phyloP scores from a whole-genome alignment of 192 early-diverging fungal species.

The Linnemannia exigua region DNA sequence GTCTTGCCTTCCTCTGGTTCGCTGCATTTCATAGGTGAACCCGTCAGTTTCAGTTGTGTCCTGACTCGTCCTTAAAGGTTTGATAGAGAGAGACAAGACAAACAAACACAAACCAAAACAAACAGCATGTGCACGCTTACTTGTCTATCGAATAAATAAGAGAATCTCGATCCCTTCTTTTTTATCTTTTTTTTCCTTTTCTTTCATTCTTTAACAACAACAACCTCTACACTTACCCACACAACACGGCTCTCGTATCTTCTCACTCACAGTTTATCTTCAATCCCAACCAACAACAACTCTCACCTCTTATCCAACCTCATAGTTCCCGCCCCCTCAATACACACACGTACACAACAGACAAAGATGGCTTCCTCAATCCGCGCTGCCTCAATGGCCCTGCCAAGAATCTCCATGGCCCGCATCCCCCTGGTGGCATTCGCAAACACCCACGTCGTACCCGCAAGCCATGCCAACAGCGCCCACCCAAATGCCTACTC shows the following conservation, averaged over 20 bases:
- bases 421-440: conserved; percentile 42
- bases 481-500: conserved; percentile 31
- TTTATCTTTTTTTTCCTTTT: neutral
- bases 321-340: neutral
- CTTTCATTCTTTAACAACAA: neutral
- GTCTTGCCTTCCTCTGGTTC: neutral
- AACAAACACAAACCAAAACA: no score
- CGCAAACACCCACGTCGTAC: conserved; percentile 16
- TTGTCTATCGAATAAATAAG: neutral
- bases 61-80: neutral
- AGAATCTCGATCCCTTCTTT: neutral
- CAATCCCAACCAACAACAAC: neutral
- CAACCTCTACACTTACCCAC: neutral
- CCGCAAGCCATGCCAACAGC: neutral
- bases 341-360: neutral
- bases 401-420: conserved; percentile 43
- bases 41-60: neutral
- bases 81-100: neutral
- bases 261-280: no score
- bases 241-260: neutral
- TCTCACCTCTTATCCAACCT: neutral
- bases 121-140: neutral
- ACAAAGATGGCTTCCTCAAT: conserved; percentile 19
- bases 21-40: neutral
- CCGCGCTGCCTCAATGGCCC: conserved; percentile 25